A percentile compares a stretch with the other conserved stretches of the same genome.
Conservation (phyloP, 2,329 filamentous ascomycete genomes). For the Penicillium sp. region DNA sequence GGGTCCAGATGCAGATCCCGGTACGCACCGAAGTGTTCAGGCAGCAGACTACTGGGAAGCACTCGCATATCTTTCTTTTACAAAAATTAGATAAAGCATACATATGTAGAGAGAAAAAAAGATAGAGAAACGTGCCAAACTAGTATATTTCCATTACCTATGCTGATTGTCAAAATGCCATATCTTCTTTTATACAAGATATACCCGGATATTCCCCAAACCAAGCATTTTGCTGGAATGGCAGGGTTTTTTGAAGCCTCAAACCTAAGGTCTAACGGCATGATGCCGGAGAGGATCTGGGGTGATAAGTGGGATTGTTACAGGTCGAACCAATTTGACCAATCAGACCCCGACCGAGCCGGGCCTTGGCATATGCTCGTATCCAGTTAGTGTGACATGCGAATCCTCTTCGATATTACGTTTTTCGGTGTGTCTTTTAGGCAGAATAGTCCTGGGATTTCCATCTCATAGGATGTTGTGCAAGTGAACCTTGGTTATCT, state of each 20-base stretch:
- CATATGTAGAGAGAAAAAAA: too few species aligned
- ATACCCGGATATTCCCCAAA: background rate
- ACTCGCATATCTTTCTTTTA: background rate
- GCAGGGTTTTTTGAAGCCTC: background rate
- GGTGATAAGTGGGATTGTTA: background rate
- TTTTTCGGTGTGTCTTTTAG: background rate
- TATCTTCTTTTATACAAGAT: background rate
- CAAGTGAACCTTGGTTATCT: too few species aligned
- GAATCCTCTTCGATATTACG: background rate
- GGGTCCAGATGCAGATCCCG: background rate
- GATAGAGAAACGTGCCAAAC: too few species aligned
- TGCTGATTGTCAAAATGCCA: too few species aligned
- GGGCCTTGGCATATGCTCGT: background rate
- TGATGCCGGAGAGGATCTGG: background rate
- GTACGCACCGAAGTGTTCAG: too few species aligned
- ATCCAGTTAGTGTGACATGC: background rate
- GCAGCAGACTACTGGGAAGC: background rate
- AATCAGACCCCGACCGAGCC: background rate
- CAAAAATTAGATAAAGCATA: too few species aligned
- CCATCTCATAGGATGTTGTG: too few species aligned
- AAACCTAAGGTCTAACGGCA: background rate
- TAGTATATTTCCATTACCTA: background rate
- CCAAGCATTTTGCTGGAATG: background rate
- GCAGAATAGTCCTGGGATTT: background rate
- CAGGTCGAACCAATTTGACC: background rate